Conservation (phyloP, 106 monocot genomes). For the Dendrobium huoshanense region DNA sequence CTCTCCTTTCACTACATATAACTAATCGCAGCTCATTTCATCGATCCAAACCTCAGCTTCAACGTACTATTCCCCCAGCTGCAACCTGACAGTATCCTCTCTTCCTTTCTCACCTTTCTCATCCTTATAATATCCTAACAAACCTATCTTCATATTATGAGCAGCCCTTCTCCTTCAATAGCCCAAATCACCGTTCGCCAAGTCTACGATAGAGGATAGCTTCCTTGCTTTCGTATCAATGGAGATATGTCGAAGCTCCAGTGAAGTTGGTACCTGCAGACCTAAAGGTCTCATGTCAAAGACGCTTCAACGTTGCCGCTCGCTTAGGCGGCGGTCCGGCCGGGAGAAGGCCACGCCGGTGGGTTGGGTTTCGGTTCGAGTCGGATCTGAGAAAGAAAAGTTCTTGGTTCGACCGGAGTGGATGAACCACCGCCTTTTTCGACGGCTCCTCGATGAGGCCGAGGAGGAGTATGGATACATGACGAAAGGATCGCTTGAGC, state of each 20-base stretch:
- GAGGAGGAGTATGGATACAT: constrained; percentile 49
- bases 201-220: constrained; percentile 6
- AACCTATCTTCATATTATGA: neutral
- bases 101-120: too few species aligned
- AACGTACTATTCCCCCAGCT: too few species aligned
- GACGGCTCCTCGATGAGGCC: constrained; percentile 45
- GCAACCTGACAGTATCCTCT: too few species aligned
- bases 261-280: neutral
- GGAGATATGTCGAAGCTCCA: neutral
- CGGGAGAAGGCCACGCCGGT: constrained; percentile 8
- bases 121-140: too few species aligned
- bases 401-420: constrained; percentile 34
- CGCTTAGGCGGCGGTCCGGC: neutral
- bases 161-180: neutral
- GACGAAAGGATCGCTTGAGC: constrained; percentile 28
- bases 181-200: neutral
- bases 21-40: too few species aligned
- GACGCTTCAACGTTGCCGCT: neutral
- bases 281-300: neutral
- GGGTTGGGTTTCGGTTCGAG: constrained; percentile 50
- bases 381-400: constrained; percentile 45
- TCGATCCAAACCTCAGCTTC: too few species aligned
- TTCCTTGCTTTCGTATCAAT: neutral
- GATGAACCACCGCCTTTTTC: constrained; percentile 61
- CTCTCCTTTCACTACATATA: too few species aligned